Base-by-base conservation (phyloP, 768 basidiomycete genomes). In the Roridomyces roridus region DNA sequence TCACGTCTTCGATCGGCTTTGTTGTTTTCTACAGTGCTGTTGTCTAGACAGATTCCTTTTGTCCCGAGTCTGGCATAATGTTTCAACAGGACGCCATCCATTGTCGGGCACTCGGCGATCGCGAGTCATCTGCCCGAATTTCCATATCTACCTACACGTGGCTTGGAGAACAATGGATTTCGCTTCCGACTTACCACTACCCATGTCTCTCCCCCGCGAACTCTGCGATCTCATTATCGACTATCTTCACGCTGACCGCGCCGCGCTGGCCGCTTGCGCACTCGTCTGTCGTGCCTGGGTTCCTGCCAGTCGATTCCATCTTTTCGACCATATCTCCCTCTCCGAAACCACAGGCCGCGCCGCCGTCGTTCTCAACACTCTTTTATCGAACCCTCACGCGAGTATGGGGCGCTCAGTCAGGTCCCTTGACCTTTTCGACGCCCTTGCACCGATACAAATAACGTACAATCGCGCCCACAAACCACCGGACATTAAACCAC, bases 261-360 rank as follows among this genome's bases (percentile, higher is more conserved):
- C 31, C 12, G 11, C 45, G 4, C 41, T 62, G 17, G 43, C 31
- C 12, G 12, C 18, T 12, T 62, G 61, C 29, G 57, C 52, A 34
- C 50, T 62, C 36, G 61, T 59, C 15, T 62, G 61, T 34, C 56
- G 57, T 25, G 52, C 46, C n/a, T 62, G 61, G 56, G 41, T 55
- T 18, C 47, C 51, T 24, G 45, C 56, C 9, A 62, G 61, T 35
- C 56, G 60, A 3, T 57, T 51, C 29, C 60, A 62, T 31, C 55
- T 62, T 3, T 62, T 62, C 46, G 46, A 23, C 10, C 28, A 44
- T 10, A 46, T 62, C 18, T 46, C 51, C 17, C 36, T 61, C 31
- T 26, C 46, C 2, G 18, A 46, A 7, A 23, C 18, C 11, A 24
- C 26, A 6, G 42, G 41, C 3, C 28, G 25, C 35, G 41, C 36